phyloP scores from a whole-genome alignment of 164 flowering plant genomes.

The Sextonia rubra region DNA sequence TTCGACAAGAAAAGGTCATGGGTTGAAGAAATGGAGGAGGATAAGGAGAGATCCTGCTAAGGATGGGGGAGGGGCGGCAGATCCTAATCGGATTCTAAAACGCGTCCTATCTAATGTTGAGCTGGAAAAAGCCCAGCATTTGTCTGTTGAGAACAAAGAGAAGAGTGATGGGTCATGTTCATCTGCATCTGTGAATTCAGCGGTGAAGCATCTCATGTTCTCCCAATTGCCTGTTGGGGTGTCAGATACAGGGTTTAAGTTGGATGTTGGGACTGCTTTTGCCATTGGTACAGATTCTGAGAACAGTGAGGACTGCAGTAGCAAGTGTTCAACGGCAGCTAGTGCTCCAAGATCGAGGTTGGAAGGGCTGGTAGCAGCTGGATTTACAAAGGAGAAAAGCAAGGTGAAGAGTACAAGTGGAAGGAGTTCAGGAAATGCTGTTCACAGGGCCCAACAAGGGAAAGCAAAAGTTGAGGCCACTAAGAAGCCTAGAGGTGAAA shows the following conservation, averaged over 20 bases:
- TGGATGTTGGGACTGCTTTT: conserved; percentile 36
- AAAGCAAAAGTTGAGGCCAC: conserved; percentile 35
- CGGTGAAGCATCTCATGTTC: conserved; percentile 1
- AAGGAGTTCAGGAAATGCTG: conserved; percentile 27
- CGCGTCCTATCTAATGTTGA: conserved; percentile 34
- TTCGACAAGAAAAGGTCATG: conserved; percentile 45
- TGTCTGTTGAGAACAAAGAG: conserved; percentile 24
- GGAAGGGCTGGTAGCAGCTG: conserved; percentile 20
- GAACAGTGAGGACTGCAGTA: conserved; percentile 64
- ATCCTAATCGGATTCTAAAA: conserved; percentile 47
- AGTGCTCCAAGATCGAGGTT: conserved; percentile 51
- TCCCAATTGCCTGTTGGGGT: conserved; percentile 13
- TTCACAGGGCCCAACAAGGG: conserved; percentile 31
- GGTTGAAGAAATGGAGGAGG: conserved; percentile 87
- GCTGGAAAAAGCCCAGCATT: conserved; percentile 15
- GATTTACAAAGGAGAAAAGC: conserved; percentile 34
- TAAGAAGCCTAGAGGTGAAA: conserved; percentile 65
- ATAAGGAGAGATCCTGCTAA: conserved; percentile 43
- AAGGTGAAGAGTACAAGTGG: conserved; percentile 37
- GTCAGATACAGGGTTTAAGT: conserved; percentile 33
- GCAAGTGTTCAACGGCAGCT: conserved; percentile 68
- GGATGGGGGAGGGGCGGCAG: conserved; percentile 32
- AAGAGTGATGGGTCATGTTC: conserved; percentile 37
- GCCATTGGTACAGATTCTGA: conserved; percentile 48
- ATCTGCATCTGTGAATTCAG: conserved; percentile 4